Conservation (phyloP, 257 asterid species). For the Solanum pinnatisectum region DNA sequence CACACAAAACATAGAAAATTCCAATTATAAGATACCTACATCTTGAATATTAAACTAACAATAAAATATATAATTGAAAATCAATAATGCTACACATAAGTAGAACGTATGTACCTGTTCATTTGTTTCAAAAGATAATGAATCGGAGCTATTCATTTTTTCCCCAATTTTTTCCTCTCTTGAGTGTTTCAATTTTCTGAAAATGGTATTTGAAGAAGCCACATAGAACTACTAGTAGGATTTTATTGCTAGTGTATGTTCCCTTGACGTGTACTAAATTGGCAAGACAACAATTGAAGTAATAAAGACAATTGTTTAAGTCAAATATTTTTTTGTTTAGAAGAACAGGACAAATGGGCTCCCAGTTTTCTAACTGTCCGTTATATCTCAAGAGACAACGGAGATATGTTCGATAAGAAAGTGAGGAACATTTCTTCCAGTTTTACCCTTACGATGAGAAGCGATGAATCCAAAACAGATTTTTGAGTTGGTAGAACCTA, state of each 20-base stretch:
- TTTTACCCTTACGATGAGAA: not conserved
- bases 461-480: not conserved
- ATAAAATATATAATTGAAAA: not conserved
- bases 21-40: not conserved
- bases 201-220: not conserved
- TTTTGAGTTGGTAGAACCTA: not conserved
- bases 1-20: not conserved
- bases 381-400: not conserved
- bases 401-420: not conserved
- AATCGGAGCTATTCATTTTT: not conserved
- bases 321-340: not conserved
- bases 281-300: not conserved
- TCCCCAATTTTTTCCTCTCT: not conserved
- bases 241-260: not conserved
- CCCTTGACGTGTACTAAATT: not conserved
- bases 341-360: not conserved
- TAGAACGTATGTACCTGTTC: not conserved
- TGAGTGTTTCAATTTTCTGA: not conserved
- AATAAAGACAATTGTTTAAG: not conserved
- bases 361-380: not conserved
- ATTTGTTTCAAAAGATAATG: not conserved
- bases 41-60: not conserved
- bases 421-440: not conserved
- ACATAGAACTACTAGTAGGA: not conserved
- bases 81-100: not conserved